Percentiles rank a stretch among this genome's conserved stretches.
Conservation (phyloP, 805 yeast species). For the Saturnispora hagleri region DNA sequence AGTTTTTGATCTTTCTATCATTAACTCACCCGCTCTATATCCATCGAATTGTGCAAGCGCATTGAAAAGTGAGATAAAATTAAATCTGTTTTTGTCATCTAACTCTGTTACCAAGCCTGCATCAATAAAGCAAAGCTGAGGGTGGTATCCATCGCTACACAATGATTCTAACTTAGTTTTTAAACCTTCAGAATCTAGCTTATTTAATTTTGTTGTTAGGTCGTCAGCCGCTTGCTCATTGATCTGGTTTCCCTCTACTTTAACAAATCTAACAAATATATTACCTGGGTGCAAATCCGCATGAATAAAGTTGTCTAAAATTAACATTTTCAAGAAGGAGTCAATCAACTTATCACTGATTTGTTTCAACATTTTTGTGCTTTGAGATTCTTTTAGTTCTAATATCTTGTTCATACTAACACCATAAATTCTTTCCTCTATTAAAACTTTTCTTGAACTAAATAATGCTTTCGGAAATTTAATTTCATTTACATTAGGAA, state of each 20-base stretch:
- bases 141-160: constrained; percentile 50
- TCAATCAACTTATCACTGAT: constrained; percentile 78
- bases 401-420: constrained; percentile 71
- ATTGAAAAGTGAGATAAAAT: constrained; percentile 82
- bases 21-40: constrained; percentile 84
- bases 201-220: constrained; percentile 34
- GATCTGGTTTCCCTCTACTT: constrained; percentile 28
- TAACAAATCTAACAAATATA: constrained; percentile 48
- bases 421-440: constrained; percentile 81
- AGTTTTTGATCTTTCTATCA: constrained; percentile 90
- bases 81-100: constrained; percentile 64
- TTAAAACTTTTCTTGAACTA: constrained; percentile 62
- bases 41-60: constrained; percentile 91
- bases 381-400: constrained; percentile 37
- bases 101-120: constrained; percentile 91
- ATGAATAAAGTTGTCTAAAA: constrained; percentile 88
- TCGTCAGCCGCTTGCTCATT: constrained; percentile 39
- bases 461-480: constrained; percentile 75
- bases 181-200: constrained; percentile 24
- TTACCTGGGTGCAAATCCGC: constrained; percentile 98
- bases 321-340: constrained; percentile 86
- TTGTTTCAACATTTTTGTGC: constrained; percentile 46
- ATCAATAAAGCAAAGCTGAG: constrained; percentile 86
- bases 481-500: constrained; percentile 46
- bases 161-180: constrained; percentile 40